phyloP scores from a whole-genome alignment of 2,329 filamentous ascomycete species.

The Aspergillus sp. region DNA sequence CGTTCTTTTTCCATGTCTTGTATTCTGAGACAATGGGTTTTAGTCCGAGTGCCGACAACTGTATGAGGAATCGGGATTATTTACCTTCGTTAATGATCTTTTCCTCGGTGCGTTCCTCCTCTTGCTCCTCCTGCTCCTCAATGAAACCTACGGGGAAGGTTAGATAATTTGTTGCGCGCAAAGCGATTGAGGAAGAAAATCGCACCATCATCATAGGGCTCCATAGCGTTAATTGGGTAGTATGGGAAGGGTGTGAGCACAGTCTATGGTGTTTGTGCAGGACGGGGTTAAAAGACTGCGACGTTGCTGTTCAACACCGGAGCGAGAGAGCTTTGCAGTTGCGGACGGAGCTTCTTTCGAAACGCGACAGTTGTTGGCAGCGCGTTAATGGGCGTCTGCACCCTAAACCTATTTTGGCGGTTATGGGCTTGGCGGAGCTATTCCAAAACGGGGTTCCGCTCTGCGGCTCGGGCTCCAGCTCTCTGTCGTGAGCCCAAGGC shows the following conservation, averaged over 20 bases:
- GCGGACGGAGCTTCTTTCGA: constrained; percentile 15
- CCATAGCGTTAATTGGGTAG: constrained; percentile 25
- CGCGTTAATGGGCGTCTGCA: constrained; percentile 37
- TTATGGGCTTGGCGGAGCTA: constrained; percentile 23
- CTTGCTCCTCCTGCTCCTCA: constrained; percentile 51
- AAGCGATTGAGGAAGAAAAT: constrained; percentile 12
- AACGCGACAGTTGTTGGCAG: constrained; percentile 27
- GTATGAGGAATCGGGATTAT: not conserved
- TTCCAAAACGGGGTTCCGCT: not conserved
- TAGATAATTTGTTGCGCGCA: constrained; percentile 21
- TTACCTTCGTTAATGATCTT: constrained; percentile 91
- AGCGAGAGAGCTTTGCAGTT: constrained; percentile 19
- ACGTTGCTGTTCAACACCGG: constrained; percentile 6
- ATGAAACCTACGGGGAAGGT: constrained; percentile 25
- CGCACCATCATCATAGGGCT: constrained; percentile 37
- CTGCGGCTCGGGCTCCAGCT: not conserved
- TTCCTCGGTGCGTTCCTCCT: constrained; percentile 75
- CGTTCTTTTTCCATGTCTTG: constrained; percentile 99
- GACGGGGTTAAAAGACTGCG: constrained; percentile 7
- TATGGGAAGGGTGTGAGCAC: not conserved
- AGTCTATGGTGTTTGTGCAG: not conserved
- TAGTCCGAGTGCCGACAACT: not conserved
- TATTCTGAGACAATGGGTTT: constrained; percentile 64
- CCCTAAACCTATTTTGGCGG: constrained; percentile 25
- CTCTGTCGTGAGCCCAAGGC: not conserved